Evolutionary conservation across 176 grass and related monocot genomes (phyloP), one percentile per base, ranked within the genome.

Genomic region (Oryza glaberrima): DNA sequence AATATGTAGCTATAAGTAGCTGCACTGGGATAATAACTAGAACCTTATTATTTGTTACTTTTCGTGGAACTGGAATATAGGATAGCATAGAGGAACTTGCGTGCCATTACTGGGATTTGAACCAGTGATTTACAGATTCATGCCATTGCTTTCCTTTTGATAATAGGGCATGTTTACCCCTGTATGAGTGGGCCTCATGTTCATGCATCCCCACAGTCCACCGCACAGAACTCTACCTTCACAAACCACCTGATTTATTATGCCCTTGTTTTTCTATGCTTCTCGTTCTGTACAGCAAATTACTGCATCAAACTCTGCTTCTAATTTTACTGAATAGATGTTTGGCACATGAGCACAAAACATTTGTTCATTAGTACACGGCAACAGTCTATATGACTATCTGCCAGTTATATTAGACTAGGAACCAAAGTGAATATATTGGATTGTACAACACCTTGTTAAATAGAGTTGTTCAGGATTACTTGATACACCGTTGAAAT

Each of bases 401-500:
- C 40, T 69, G 20, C 4, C 10, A 85, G 17, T 76, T 15, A 74
- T 64, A 51, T 47, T 74, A 58, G 11, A 61, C 56, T 36, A 72
- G 69, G 63, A 71, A 75, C 30, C 41, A 84, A 46, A 69, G 16
- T 40, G 47, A 83, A 79, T 45, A 25, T 70, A 75, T 48, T 63
- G 54, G 9, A 70, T 63, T 69, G 67, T 64, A 48, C 65, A 80
- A 75, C 65, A 75, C 38, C 70, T 73, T 70, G 22, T 14, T 14
- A 80, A 84, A 65, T 89, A 51, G 10, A 69, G n/a, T n/a, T 16
- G 80, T 76, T 70, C 8, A 11, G 13, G 66, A 52, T 64, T 64
- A 65, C 20, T 49, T 80, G 35, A 63, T 76, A 32, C 22, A 70
- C 4, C 43, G 60, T n/a, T 84, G 19, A 58, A 69, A 69, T 20